A percentile compares a stretch with the other conserved stretches of the same genome.
Evolutionary conservation across 169 alveolate genomes (phyloP).

Genomic region (Babesia ovata): DNA sequence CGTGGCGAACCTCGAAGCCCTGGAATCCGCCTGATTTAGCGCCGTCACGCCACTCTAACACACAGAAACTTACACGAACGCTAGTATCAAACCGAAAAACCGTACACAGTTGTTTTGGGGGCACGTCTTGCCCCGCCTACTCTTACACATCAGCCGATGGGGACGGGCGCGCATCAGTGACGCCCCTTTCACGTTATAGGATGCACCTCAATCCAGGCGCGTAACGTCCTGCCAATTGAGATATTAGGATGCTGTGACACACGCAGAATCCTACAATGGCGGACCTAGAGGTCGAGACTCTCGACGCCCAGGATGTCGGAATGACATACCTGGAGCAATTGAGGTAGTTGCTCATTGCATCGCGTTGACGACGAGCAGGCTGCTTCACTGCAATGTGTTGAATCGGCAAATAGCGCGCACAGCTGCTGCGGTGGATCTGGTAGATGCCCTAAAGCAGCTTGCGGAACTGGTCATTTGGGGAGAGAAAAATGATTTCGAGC

Average conservation of each 20-base stretch:
- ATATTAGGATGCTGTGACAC: not conserved
- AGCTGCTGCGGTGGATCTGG: slow-evolving; percentile 51
- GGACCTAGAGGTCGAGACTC: not conserved
- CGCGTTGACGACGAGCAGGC: not conserved
- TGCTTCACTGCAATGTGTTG: slow-evolving; percentile 41
- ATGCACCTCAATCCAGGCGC: not conserved
- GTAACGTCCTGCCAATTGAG: not conserved
- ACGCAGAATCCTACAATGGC: not conserved
- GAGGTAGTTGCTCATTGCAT: not conserved
- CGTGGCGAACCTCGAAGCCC: slow-evolving; percentile 38
- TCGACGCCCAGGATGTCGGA: slow-evolving; percentile 22
- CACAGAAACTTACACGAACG: slow-evolving; percentile 5
- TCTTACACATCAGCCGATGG: slow-evolving; percentile 11
- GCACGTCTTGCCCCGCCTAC: not conserved
- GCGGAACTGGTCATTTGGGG: slow-evolving; percentile 70
- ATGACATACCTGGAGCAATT: slow-evolving; percentile 22
- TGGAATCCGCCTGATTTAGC: not conserved
- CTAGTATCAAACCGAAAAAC: not conserved
- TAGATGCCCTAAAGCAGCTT: slow-evolving; percentile 61
- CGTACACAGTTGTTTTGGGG: not conserved
- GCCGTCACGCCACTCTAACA: not conserved
- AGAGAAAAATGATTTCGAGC: slow-evolving; percentile 40
- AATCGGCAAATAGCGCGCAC: slow-evolving; percentile 24
- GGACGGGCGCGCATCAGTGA: not conserved
- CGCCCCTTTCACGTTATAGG: not conserved